phyloP scores from a whole-genome alignment of 148 eudicot genomes.

The Limonium bicolor region DNA sequence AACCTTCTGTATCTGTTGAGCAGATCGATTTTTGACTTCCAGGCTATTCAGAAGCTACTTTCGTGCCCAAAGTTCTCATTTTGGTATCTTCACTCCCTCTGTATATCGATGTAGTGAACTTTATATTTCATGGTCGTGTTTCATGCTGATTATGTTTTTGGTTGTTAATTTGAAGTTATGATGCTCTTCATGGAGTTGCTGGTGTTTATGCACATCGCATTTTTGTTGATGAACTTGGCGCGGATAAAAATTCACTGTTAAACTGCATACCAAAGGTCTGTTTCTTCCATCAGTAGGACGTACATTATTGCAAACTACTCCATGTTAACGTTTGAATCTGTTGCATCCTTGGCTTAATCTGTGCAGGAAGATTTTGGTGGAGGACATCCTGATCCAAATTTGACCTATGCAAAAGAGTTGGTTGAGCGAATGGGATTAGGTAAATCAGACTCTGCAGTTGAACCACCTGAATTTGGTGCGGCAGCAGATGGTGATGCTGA shows the following conservation, averaged over 20 bases:
- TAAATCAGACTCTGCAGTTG: conserved; percentile 33
- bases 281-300: background rate
- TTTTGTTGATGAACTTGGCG: conserved; percentile 89
- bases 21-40: conserved; percentile 87
- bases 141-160: background rate
- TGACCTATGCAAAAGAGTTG: conserved; percentile 90
- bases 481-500: conserved; percentile 99
- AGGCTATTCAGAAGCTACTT: conserved; percentile 64
- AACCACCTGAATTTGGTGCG: conserved; percentile 97
- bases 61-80: conserved; percentile 77
- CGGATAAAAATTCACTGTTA: conserved; percentile 55
- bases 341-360: background rate
- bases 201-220: conserved; percentile 90
- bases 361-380: conserved; percentile 94
- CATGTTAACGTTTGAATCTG: background rate
- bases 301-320: background rate
- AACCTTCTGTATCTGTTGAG: conserved; percentile 7
- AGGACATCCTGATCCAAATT: conserved; percentile 97
- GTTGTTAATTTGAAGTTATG: conserved; percentile 39
- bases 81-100: conserved; percentile 40
- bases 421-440: conserved; percentile 95
- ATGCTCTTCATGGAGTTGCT: conserved; percentile 95
- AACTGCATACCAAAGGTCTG: conserved; percentile 86
- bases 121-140: no score
- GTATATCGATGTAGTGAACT: no score